These are phyloP conservation scores for Euphorbia peplus DNA, from an alignment of 345 rosid species.

Conservation along the genomic window DNA sequence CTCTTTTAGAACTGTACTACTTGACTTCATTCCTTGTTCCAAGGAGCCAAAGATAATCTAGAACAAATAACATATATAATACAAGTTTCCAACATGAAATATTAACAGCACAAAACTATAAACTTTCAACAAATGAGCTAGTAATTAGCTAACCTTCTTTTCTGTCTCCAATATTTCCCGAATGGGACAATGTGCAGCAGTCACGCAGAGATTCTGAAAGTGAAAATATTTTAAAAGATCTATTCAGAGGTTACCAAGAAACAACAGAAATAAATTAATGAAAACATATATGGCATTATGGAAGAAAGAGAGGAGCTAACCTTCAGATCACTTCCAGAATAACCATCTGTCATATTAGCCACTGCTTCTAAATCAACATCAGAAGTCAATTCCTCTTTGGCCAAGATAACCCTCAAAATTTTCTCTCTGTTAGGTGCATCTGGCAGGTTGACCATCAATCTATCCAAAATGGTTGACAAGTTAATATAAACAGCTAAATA, in stretches of 20 bases:
- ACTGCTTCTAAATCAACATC: conserved; percentile 74
- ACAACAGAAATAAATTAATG: not conserved
- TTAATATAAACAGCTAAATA: not conserved
- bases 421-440: conserved; percentile 77
- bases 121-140: not conserved
- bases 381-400: conserved; percentile 80
- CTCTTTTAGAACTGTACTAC: no score
- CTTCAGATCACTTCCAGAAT: conserved; percentile 98
- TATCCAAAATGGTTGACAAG: conserved; percentile 28
- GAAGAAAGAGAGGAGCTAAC: conserved; percentile 25
- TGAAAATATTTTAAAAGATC: not conserved
- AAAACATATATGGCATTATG: not conserved
- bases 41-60: not conserved
- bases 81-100: not conserved
- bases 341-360: conserved; percentile 91
- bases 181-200: conserved; percentile 96
- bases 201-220: conserved; percentile 79
- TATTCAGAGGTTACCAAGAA: not conserved
- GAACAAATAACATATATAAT: no score
- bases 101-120: not conserved
- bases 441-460: conserved; percentile 96
- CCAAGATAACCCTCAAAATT: conserved; percentile 74
- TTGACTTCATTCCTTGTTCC: no score
- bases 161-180: conserved; percentile 91
- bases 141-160: conserved; percentile 64